A percentile compares a stretch with the other conserved stretches of the same genome.
Conservation (phyloP, 345 rosid genomes). For the Gossypium raimondii region DNA sequence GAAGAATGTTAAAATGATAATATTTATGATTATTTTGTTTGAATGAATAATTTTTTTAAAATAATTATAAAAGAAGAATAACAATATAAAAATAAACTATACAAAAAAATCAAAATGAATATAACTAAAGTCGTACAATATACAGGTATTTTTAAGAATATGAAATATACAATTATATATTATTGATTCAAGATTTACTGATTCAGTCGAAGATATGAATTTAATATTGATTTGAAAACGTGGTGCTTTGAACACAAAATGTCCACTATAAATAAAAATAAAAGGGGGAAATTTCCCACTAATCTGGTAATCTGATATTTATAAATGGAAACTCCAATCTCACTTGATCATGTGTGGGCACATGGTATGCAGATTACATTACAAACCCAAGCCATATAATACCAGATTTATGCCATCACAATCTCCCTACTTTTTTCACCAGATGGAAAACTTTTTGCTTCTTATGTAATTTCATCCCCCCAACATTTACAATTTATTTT, state of each 20-base stretch:
- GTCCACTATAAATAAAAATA: background rate
- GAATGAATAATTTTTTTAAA: too few species aligned
- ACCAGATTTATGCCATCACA: background rate
- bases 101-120: too few species aligned
- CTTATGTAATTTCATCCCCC: background rate
- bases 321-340: background rate
- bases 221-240: background rate
- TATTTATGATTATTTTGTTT: too few species aligned
- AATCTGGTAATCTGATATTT: background rate
- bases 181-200: background rate
- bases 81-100: too few species aligned
- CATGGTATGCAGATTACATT: background rate
- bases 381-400: background rate
- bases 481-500: too few species aligned
- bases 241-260: background rate
- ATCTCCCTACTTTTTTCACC: background rate
- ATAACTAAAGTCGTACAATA: too few species aligned
- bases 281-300: constrained; percentile 6
- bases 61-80: too few species aligned
- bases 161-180: too few species aligned
- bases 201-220: background rate
- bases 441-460: background rate
- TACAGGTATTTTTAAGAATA: background rate
- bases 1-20: too few species aligned
- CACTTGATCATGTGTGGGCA: background rate